Conservation (phyloP, 805 yeast species). For the Phaffomyces opuntiae region DNA sequence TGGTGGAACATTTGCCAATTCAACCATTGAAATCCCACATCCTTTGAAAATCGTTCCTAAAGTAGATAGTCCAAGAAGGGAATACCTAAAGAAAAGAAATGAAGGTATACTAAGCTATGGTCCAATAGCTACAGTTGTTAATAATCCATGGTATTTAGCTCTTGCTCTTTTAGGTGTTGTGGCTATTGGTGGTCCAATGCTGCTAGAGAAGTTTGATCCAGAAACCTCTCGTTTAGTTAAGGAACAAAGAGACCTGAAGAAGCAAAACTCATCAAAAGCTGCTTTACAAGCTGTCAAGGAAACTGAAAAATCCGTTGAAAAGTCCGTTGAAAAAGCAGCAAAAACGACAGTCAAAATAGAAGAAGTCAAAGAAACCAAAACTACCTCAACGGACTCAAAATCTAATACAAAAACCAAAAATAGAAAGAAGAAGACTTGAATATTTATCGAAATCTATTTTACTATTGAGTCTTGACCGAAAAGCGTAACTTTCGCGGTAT, state of each 20-base stretch:
- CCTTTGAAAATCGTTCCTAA: slow-evolving; percentile 23
- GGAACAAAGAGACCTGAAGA: slow-evolving; percentile 4
- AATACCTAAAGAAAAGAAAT: slow-evolving; percentile 27
- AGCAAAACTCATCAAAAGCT: background rate
- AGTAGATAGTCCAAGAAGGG: slow-evolving; percentile 25
- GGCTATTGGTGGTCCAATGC: slow-evolving; percentile 25
- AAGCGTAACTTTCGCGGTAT: slow-evolving; percentile 2
- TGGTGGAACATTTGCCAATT: slow-evolving; percentile 8
- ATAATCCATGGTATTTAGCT: slow-evolving; percentile 31
- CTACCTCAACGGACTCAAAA: background rate
- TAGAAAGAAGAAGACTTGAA: slow-evolving; percentile 1
- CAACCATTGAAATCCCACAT: slow-evolving; percentile 4
- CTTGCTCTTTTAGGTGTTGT: slow-evolving; percentile 24
- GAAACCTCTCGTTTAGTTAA: slow-evolving; percentile 31
- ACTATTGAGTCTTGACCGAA: too few relatives aligned
- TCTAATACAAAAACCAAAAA: background rate
- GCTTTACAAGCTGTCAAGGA: background rate
- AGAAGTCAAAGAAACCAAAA: background rate
- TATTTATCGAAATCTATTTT: too few relatives aligned
- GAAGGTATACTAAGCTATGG: slow-evolving; percentile 29
- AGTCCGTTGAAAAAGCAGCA: background rate
- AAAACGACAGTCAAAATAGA: background rate
- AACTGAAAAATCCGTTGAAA: background rate
- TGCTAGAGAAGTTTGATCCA: slow-evolving; percentile 35
- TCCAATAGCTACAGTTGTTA: slow-evolving; percentile 29